Evolutionary conservation across 2,329 filamentous ascomycete genomes (phyloP).

Genomic region (Cercospora nicotianae): DNA sequence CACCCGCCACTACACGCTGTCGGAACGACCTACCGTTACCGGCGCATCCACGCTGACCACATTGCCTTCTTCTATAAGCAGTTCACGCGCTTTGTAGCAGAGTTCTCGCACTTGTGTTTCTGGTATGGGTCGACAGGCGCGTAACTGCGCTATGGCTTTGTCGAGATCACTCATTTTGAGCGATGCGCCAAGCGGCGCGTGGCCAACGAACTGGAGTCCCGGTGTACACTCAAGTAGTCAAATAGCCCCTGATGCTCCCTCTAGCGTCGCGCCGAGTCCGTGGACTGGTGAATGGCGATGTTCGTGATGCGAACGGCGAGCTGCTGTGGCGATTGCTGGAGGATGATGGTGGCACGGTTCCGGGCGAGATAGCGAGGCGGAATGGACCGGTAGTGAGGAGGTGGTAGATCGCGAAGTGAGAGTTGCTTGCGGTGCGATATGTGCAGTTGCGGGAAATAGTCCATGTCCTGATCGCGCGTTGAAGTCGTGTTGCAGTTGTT

Average conservation of each 20-base stretch:
- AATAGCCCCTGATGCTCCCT: neutral
- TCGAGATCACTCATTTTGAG: conserved; percentile 84
- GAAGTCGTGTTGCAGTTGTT: conserved; percentile 3
- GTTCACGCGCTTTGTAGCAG: conserved; percentile 93
- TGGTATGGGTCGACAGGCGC: conserved; percentile 92
- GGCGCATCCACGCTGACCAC: conserved; percentile 93
- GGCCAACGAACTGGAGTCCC: neutral
- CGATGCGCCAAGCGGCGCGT: conserved; percentile 26
- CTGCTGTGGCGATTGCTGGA: neutral
- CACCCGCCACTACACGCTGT: neutral
- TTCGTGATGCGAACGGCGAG: neutral
- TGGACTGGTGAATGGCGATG: neutral
- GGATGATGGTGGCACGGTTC: neutral
- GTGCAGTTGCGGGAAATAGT: neutral
- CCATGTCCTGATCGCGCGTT: neutral
- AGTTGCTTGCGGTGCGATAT: neutral
- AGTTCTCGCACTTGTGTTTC: conserved; percentile 94
- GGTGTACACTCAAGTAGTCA: neutral
- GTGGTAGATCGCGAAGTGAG: too few relatives aligned
- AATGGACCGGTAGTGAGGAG: too few relatives aligned
- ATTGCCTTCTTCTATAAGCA: conserved; percentile 96
- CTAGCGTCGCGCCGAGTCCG: neutral
- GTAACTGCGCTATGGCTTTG: conserved; percentile 89
- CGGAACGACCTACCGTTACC: conserved; percentile 67
- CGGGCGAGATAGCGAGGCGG: neutral